Base-by-base conservation (phyloP, 768 basidiomycete genomes). In the Nidula microcarpa region DNA sequence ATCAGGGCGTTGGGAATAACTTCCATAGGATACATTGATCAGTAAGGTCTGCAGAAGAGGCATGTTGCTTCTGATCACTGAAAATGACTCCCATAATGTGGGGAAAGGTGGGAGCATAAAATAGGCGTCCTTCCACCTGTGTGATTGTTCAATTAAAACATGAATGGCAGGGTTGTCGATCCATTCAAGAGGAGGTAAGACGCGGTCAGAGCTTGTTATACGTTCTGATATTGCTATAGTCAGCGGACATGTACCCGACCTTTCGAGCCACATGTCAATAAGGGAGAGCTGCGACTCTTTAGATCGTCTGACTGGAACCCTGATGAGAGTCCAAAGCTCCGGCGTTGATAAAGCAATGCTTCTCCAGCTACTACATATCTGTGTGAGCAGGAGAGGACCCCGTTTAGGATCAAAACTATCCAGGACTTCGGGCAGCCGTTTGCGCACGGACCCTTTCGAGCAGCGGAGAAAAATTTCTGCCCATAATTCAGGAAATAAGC, bases 331-430 rank as follows among this genome's bases (percentile, higher is more conserved):
- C 57, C 57, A 58, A 17, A 58, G 30, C 16, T 58, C 51, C 23
- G 57, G 57, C 30, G 54, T 58, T 17, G 54, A 45, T 11, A 58
- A 49, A 39, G 57, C 57, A 34, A 55, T 49, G n/a, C 33, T 33
- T 10, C 57, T 47, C 57, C 57, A 58, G 11, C 51, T 49, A n/a
- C 54, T 55, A 23, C 57, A 58, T 14, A 58, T 52, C 43, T 53
- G 54, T 8, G 57, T 53, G 18, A 58, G 52, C n/a, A 55, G 37
- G 46, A 58, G 32, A 4, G 57, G 57, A 17, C 57, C 57, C 23
- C 46, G 49, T n/a, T 34, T 50, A 6, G 57, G 49, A 37, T 58
- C 54, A 48, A 58, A 58, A n/a, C 51, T 55, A 43, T 58, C 57
- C 32, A 55, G 51, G 33, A 55, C 51, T 30, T 58, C 57, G 6